Evolutionary conservation across 2,329 filamentous ascomycete genomes (phyloP).

Genomic region (Clathrospora elynae): DNA sequence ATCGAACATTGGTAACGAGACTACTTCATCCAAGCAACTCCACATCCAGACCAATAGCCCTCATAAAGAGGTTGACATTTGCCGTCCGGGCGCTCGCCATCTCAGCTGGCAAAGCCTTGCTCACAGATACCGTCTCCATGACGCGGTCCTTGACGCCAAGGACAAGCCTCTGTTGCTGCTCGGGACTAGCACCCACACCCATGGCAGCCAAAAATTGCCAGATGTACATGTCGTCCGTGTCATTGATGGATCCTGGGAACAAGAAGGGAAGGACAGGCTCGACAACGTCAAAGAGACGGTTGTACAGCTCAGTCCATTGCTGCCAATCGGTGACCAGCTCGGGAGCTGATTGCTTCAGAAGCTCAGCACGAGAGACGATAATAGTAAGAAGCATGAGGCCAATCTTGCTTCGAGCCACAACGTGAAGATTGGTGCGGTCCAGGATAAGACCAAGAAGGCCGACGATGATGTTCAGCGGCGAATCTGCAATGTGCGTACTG

Average conservation of each 20-base stretch:
- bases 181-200: slow-evolving; percentile 88
- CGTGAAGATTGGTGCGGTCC: slow-evolving; percentile 77
- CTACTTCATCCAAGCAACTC: slow-evolving; percentile 68
- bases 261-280: slow-evolving; percentile 83
- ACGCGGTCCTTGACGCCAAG: slow-evolving; percentile 97
- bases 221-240: slow-evolving; percentile 91
- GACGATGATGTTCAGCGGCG: slow-evolving; percentile 86
- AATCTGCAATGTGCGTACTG: slow-evolving; percentile 88
- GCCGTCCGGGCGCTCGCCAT: slow-evolving; percentile 82
- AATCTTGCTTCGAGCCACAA: slow-evolving; percentile 84
- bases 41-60: slow-evolving; percentile 96
- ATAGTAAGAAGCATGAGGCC: slow-evolving; percentile 91
- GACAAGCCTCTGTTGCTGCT: slow-evolving; percentile 93
- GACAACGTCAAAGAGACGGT: slow-evolving; percentile 81
- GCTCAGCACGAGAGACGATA: slow-evolving; percentile 89
- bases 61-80: slow-evolving; percentile 98
- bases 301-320: slow-evolving; percentile 83
- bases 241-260: slow-evolving; percentile 89
- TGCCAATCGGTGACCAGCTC: slow-evolving; percentile 69
- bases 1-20: slow-evolving; percentile 1
- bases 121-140: slow-evolving; percentile 88
- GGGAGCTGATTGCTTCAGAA: slow-evolving; percentile 81
- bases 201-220: slow-evolving; percentile 98
- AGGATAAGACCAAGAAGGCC: slow-evolving; percentile 86
- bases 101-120: slow-evolving; percentile 85